Evolutionary conservation across 306 rosid species (phyloP), one percentile per base, ranked within the genome.

Genomic region (Pachyrhizus erosus): DNA sequence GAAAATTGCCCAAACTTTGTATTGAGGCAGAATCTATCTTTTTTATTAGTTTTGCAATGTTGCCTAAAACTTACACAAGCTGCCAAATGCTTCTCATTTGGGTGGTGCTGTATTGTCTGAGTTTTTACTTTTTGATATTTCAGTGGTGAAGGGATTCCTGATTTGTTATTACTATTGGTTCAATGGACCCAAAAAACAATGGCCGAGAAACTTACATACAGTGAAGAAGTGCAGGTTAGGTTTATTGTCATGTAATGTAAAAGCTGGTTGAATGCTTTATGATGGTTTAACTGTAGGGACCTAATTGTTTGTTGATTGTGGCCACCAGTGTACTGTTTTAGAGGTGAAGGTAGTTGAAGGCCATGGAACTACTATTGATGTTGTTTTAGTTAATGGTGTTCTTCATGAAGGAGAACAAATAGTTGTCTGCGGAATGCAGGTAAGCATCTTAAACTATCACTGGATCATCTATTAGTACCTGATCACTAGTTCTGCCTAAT

Each of bases 341-440:
- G 99, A 96, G 89, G 97, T 96, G 82, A 92, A 93, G 88, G 99
- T 96, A 67, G 84, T 96, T 82, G 99, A 96, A 88, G 98, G 99
- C 27, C 98, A 89, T 72, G 99, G 99, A 46, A 96, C 99, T 60
- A 96, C 99, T 64, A 96, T 96, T 79, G 99, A 96, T 84, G 99
- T 96, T 75, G 94, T 96, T 68, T 82, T 96, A 79, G 97, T 96
- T 70, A 96, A 96, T 75, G 99, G 99, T 24, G 94, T 92, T 82
- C 98, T 93, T 86, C 98, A 92, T 48, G 99, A 96, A 89, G 99
- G 99, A 82, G 99, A 96, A 82, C 99, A 93, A 81, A 93, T 96
- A 61, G 99, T 96, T 73, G 97, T 96, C 46, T 89, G 98, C 48
- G 98, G 98, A 84, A 96, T 93, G 98, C 98, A 96, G 92, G 99